Evolutionary conservation across 176 grass and related monocot genomes (phyloP), one percentile per base, ranked within the genome.

Genomic region (Dactylis glomerata): DNA sequence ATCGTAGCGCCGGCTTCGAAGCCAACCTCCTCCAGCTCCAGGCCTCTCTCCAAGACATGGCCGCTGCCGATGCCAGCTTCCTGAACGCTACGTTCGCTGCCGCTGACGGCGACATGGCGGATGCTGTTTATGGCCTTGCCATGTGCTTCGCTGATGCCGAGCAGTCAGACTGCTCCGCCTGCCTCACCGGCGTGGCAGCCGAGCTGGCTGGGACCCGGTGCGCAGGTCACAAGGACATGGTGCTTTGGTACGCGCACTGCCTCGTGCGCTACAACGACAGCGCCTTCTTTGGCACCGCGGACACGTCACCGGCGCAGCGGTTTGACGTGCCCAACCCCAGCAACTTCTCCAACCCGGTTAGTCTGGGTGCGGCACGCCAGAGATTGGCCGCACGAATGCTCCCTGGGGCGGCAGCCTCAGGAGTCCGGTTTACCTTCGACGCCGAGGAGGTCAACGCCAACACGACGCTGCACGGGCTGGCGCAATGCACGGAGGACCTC

Each of bases 81-180:
- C 49, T 85, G 42, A 92, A 82, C 59, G n/a, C 26, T 8, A 73
- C 77, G 37, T 81, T 76, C 24, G 30, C 58, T 0, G 3, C 72
- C 1, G 14, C 28, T 27, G 54, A 23, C 6, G 68, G 46, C 8
- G 56, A 32, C 10, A 23, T 12, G 0, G 44, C 10, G 1, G 61
- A 85, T 58, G 30, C 63, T 23, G 76, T 91, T 30, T 88, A 88
- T 44, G 76, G 81, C 28, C 86, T 91, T 31, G 76, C 57, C 76
- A 71, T 55, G 46, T 82, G 82, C 44, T 54, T 84, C 31, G 50
- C 71, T 0, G 81, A 78, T 33, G 72, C 82, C 15, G 80, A 76
- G 69, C 26, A 3, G 40, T 3, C 16, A 0, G 78, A 41, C n/a
- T 92, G 86, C 82, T 58, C 46, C 17, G 32, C 14, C 34, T 89